These are phyloP conservation scores for Tolypocladium cylindrosporum DNA, from an alignment of 2,329 filamentous ascomycete genomes.

Conservation along the genomic window DNA sequence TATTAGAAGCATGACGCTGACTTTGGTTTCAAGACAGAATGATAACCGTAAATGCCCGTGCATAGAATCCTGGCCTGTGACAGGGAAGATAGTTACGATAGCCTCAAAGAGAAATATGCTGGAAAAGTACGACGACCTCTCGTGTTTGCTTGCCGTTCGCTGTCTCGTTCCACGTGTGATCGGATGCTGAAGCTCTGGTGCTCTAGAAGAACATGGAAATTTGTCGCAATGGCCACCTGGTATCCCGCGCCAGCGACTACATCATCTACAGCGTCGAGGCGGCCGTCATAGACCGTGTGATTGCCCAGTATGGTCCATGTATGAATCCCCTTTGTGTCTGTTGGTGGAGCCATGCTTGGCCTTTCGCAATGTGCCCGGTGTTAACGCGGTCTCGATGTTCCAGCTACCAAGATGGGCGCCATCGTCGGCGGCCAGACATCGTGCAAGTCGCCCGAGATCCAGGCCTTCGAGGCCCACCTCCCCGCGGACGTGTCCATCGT, in stretches of 20 bases:
- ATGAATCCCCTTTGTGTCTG: conserved; percentile 21
- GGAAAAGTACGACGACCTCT: conserved; percentile 58
- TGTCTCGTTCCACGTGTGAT: conserved; percentile 11
- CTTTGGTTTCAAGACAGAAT: conserved; percentile 7
- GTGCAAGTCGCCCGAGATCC: conserved; percentile 94
- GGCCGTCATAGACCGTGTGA: conserved; percentile 77
- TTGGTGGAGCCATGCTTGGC: background rate
- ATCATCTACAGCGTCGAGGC: conserved; percentile 99
- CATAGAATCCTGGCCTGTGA: conserved; percentile 90
- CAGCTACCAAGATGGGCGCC: conserved; percentile 88
- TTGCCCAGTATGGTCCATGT: conserved; percentile 87
- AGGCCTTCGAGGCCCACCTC: conserved; percentile 81
- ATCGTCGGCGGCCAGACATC: conserved; percentile 97
- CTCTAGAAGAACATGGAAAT: conserved; percentile 69
- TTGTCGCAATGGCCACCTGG: conserved; percentile 86
- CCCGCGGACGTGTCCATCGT: conserved; percentile 86
- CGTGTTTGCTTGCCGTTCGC: background rate
- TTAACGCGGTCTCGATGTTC: conserved; percentile 1
- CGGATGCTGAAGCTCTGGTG: conserved; percentile 37
- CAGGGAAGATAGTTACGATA: conserved; percentile 77
- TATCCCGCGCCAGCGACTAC: conserved; percentile 93
- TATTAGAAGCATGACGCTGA: background rate
- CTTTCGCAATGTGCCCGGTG: background rate
- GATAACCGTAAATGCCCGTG: conserved; percentile 11
- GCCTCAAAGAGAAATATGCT: conserved; percentile 69